Percentiles rank a stretch among this genome's conserved stretches.
Evolutionary conservation across 768 basidiomycete genomes (phyloP).

Genomic region (Pilatotrama ljubarskyi): DNA sequence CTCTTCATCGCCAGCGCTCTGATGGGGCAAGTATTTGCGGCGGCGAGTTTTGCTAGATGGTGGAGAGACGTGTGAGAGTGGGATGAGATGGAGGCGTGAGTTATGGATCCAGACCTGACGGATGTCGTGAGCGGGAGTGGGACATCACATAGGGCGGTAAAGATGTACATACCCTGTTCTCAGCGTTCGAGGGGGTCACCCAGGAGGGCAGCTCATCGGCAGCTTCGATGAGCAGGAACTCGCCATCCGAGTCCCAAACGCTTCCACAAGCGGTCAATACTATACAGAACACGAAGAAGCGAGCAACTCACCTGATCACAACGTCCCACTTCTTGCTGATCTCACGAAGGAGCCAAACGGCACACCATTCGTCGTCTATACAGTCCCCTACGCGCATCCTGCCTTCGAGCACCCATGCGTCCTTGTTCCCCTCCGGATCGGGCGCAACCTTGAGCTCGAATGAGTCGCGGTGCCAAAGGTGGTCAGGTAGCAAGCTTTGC

Average conservation of each 20-base stretch:
- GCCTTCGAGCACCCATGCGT: slow-evolving; percentile 66
- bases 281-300: neutral
- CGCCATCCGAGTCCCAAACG: slow-evolving; percentile 88
- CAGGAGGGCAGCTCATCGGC: slow-evolving; percentile 86
- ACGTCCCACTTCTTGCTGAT: slow-evolving; percentile 80
- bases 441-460: slow-evolving; percentile 73
- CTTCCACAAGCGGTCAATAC: slow-evolving; percentile 34
- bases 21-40: slow-evolving; percentile 43
- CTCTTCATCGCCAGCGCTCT: slow-evolving; percentile 52
- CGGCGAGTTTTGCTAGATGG: slow-evolving; percentile 55
- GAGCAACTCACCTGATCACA: slow-evolving; percentile 64
- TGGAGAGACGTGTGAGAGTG: slow-evolving; percentile 72
- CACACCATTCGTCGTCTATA: slow-evolving; percentile 98
- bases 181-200: slow-evolving; percentile 89
- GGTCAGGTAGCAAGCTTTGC: slow-evolving; percentile 53
- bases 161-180: slow-evolving; percentile 79
- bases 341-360: slow-evolving; percentile 84
- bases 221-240: slow-evolving; percentile 95
- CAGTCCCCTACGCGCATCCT: slow-evolving; percentile 91
- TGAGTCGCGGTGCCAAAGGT: slow-evolving; percentile 83
- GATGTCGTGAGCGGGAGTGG: slow-evolving; percentile 9
- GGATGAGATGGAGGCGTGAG: slow-evolving; percentile 83
- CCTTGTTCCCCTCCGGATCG: slow-evolving; percentile 43
- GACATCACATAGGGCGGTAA: slow-evolving; percentile 3
- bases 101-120: slow-evolving; percentile 88